Conservation (phyloP, 495 filamentous ascomycete genomes). For the Neurospora tetrasperma region DNA sequence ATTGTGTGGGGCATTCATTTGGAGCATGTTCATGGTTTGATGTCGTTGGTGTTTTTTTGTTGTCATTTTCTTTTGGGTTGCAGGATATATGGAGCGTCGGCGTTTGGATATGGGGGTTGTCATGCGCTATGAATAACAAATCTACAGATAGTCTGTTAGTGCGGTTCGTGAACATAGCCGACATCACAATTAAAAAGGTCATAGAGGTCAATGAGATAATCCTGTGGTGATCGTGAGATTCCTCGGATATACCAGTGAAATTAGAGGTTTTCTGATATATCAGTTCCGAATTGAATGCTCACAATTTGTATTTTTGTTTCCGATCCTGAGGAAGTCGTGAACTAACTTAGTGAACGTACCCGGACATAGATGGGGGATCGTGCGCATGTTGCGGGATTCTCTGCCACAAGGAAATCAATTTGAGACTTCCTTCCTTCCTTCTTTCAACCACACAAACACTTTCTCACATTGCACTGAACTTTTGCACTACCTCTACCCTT, state of each 20-base stretch:
- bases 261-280: too few relatives aligned
- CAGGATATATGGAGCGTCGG: constrained; percentile 5
- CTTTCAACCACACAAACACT: not conserved
- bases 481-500: not conserved
- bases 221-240: not conserved
- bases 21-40: not conserved
- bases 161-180: not conserved
- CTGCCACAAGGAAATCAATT: not conserved
- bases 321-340: not conserved
- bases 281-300: too few relatives aligned
- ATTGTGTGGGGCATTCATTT: not conserved
- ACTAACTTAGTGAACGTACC: not conserved
- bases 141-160: not conserved
- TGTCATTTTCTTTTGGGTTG: not conserved
- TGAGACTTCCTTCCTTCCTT: not conserved
- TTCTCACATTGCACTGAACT: not conserved
- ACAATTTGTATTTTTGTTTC: too few relatives aligned
- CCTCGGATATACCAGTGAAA: too few relatives aligned
- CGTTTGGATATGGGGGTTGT: constrained; percentile 2
- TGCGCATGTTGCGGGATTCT: not conserved
- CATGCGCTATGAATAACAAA: not conserved
- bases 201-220: too few relatives aligned
- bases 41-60: constrained; percentile 4
- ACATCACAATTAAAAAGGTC: not conserved
- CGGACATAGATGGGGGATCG: not conserved